phyloP scores from a whole-genome alignment of 306 rosid genomes.

The Rosa chinensis region DNA sequence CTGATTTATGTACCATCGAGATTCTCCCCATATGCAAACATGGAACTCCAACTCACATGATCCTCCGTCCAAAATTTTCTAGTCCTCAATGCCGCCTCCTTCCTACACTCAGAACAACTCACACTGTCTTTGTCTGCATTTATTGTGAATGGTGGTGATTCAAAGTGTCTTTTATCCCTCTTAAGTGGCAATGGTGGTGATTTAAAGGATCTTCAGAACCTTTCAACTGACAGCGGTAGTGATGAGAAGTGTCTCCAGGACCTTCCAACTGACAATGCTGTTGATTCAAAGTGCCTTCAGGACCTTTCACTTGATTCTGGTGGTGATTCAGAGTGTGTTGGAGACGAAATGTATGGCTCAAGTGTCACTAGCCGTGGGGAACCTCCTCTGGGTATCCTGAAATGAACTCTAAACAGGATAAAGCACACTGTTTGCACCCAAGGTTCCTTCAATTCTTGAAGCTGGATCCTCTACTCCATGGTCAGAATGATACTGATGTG shows the following conservation, averaged over 20 bases:
- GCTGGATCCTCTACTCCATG: constrained; percentile 32
- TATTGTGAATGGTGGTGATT: constrained; percentile 4
- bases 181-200: background rate
- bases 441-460: constrained; percentile 32
- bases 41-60: constrained; percentile 36
- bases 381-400: constrained; percentile 12
- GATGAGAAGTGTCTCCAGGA: constrained; percentile 10
- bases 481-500: constrained; percentile 2
- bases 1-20: constrained; percentile 29
- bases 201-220: background rate
- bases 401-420: background rate
- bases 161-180: constrained; percentile 11
- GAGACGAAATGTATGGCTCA: constrained; percentile 12
- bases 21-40: constrained; percentile 21
- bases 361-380: background rate
- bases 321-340: constrained; percentile 10
- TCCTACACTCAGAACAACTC: background rate
- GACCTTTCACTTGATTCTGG: background rate
- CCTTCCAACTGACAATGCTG: constrained; percentile 2
- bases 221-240: background rate
- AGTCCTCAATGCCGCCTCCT: constrained; percentile 11
- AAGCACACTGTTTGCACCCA: background rate
- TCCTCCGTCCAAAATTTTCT: constrained; percentile 26
- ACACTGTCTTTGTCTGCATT: background rate
- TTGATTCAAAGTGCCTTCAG: constrained; percentile 3